A percentile compares a stretch with the other conserved stretches of the same genome.
Conservation (phyloP, 2,329 filamentous ascomycete genomes). For the Emergomyces africanus region DNA sequence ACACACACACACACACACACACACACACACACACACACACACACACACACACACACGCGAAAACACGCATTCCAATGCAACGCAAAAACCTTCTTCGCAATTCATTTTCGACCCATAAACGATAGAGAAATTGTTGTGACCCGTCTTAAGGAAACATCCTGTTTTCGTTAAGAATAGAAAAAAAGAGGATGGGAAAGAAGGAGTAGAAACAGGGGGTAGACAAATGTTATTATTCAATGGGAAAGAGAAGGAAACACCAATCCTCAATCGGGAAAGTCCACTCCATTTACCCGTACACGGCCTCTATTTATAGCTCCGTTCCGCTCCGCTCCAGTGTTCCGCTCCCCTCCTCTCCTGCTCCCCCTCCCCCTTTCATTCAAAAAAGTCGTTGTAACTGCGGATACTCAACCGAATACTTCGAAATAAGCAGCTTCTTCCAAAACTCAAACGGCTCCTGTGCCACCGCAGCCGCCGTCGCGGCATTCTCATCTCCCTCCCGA, state of each 20-base stretch:
- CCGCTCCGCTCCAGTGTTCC: not conserved
- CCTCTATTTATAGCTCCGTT: not conserved
- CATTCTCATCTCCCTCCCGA: not conserved
- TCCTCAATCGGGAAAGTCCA: not conserved
- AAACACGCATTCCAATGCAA: too few species aligned
- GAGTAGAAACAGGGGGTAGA: not conserved
- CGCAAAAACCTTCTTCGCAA: not conserved
- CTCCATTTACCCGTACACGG: not conserved
- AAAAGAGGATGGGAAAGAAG: not conserved
- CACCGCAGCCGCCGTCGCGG: not conserved
- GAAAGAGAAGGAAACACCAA: not conserved
- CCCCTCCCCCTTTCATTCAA: not conserved
- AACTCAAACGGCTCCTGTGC: not conserved
- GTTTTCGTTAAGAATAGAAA: not conserved
- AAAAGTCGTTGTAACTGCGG: constrained; percentile 2
- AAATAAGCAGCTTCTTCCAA: not conserved
- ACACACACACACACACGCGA: not conserved
- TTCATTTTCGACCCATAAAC: not conserved
- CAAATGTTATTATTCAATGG: not conserved
- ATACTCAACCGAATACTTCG: constrained; percentile 1
- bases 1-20: too few species aligned
- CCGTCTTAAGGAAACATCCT: not conserved
- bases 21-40: too few species aligned
- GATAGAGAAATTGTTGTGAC: not conserved
- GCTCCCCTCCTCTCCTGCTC: too few species aligned